Conservation (phyloP, 2,329 filamentous ascomycete species). For the Aspergillus calidoustus region DNA sequence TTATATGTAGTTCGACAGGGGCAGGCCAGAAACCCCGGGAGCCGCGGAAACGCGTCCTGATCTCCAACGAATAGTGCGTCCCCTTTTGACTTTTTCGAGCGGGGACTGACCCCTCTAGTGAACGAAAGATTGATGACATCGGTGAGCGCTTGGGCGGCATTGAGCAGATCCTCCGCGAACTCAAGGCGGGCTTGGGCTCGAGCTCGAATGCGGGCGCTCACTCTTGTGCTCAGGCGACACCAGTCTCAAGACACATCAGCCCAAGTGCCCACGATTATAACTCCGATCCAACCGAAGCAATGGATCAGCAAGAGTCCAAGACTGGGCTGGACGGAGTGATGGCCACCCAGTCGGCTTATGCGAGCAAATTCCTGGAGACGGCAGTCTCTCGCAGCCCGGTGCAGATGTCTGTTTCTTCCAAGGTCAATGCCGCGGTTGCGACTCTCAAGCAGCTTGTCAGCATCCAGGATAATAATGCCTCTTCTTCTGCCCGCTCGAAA, state of each 20-base stretch:
- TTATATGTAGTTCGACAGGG: conserved; percentile 44
- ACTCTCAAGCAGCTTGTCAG: conserved; percentile 45
- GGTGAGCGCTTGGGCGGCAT: conserved; percentile 56
- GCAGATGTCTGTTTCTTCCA: conserved; percentile 42
- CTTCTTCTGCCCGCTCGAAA: conserved; percentile 28
- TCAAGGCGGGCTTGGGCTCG: conserved; percentile 25
- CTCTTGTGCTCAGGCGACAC: conserved; percentile 17
- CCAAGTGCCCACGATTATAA: conserved; percentile 18
- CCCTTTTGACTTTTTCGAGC: conserved; percentile 5
- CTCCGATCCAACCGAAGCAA: conserved; percentile 27
- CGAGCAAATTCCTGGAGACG: conserved; percentile 48
- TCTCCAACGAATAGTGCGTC: conserved; percentile 49
- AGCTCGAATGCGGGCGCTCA: conserved; percentile 12
- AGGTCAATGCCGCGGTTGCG: conserved; percentile 44
- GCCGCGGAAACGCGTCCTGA: conserved; percentile 45
- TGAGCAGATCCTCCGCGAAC: conserved; percentile 41
- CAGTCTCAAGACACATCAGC: conserved; percentile 20
- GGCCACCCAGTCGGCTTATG: conserved; percentile 54
- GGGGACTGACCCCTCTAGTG: conserved; percentile 38
- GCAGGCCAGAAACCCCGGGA: conserved; percentile 41
- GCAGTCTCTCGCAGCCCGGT: conserved; percentile 42
- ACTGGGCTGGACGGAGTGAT: conserved; percentile 54
- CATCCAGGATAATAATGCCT: conserved; percentile 38
- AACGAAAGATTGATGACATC: conserved; percentile 59
- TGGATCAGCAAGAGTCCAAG: conserved; percentile 35